These are phyloP conservation scores for Phytophthora foliorum DNA, from an alignment of 352 stramenopile species.

Conservation along the genomic window DNA sequence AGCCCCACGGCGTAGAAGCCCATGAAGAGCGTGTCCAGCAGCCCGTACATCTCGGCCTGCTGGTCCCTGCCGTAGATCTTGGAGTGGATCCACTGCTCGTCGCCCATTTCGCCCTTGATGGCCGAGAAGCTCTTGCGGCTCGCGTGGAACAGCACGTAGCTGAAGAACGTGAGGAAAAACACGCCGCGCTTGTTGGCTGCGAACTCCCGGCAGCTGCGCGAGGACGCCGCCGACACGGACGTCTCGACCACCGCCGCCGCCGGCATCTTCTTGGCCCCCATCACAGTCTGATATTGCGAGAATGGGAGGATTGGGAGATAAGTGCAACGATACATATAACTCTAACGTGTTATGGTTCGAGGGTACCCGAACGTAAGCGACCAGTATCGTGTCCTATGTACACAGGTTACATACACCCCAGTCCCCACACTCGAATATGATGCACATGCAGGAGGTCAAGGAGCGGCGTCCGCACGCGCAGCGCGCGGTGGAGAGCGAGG, in stretches of 20 bases:
- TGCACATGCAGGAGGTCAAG: constrained; percentile 72
- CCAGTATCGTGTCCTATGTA: no score
- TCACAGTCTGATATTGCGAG: not conserved
- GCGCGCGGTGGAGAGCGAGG: constrained; percentile 5
- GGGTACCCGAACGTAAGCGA: no score
- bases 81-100: constrained; percentile 83
- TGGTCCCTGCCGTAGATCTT: constrained; percentile 61
- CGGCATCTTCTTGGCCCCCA: constrained; percentile 14
- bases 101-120: constrained; percentile 86
- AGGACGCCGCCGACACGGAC: constrained; percentile 7
- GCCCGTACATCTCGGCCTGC: constrained; percentile 83
- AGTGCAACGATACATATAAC: no score
- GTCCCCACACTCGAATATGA: no score
- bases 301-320: not conserved
- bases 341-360: no score
- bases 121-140: constrained; percentile 85
- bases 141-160: constrained; percentile 84
- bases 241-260: constrained; percentile 5
- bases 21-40: constrained; percentile 89
- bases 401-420: no score
- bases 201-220: constrained; percentile 29
- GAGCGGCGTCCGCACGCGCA: constrained; percentile 46
- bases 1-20: constrained; percentile 76
- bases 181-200: constrained; percentile 65
- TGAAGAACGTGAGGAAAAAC: constrained; percentile 84